Percentiles rank a stretch among this genome's conserved stretches.
Conservation (phyloP, 352 stramenopile species). For the Elongisporangium anandrum region DNA sequence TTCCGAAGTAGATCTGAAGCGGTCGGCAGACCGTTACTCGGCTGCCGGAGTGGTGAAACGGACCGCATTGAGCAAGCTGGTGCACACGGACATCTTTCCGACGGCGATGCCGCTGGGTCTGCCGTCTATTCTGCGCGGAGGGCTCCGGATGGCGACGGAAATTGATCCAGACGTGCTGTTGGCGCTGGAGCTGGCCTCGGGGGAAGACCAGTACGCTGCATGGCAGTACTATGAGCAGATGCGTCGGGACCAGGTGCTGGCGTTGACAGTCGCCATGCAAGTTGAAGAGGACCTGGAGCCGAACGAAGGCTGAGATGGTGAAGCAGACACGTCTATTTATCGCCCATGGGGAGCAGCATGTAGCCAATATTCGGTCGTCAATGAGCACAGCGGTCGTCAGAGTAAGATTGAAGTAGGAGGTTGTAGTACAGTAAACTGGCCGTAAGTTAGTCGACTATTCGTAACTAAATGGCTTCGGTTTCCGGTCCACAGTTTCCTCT, state of each 20-base stretch:
- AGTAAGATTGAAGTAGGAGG: background rate
- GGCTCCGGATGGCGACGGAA: conserved; percentile 35
- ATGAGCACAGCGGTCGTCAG: background rate
- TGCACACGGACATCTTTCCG: conserved; percentile 49
- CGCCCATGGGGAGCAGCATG: background rate
- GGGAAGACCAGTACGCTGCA: conserved; percentile 63
- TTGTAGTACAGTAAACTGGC: background rate
- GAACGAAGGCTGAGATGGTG: conserved; percentile 29
- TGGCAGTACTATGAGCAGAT: conserved; percentile 60
- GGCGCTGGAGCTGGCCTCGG: conserved; percentile 54
- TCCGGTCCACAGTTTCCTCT: background rate
- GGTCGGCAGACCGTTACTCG: conserved; percentile 40
- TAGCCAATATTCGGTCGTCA: background rate
- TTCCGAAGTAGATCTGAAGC: conserved; percentile 38
- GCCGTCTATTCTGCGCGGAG: conserved; percentile 31
- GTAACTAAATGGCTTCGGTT: background rate
- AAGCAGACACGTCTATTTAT: conserved; percentile 30
- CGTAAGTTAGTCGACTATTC: background rate
- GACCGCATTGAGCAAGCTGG: conserved; percentile 44
- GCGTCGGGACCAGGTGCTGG: conserved; percentile 41
- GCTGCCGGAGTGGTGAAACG: conserved; percentile 40
- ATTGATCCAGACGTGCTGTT: conserved; percentile 59
- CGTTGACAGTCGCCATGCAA: conserved; percentile 50
- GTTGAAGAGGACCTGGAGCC: conserved; percentile 37
- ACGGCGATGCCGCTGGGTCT: conserved; percentile 43